phyloP scores from a whole-genome alignment of 1,139 yeast genomes.

The Kluyveromyces sp. region DNA sequence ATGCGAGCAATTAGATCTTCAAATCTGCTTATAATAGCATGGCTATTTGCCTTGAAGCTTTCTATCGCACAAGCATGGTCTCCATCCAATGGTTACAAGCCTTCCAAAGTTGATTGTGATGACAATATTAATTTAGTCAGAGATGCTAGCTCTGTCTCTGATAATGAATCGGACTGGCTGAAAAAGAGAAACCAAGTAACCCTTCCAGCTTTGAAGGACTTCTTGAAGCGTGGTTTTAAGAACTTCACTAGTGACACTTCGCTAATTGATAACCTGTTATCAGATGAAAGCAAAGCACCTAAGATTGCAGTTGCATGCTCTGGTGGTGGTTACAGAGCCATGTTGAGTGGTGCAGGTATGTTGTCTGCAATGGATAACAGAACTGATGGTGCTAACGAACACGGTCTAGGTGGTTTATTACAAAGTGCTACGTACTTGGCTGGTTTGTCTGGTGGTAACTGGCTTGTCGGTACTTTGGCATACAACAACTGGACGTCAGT shows the following conservation, averaged over 20 bases:
- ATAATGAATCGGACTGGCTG: slow-evolving; percentile 31
- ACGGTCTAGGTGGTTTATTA: slow-evolving; percentile 66
- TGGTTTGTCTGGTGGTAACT: slow-evolving; percentile 68
- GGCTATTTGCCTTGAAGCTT: background rate
- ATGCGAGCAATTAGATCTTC: background rate
- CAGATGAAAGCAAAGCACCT: slow-evolving; percentile 12
- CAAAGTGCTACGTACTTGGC: slow-evolving; percentile 49
- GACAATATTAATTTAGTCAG: slow-evolving; percentile 31
- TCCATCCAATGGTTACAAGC: slow-evolving; percentile 60
- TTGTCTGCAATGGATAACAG: slow-evolving; percentile 45
- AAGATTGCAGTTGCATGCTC: slow-evolving; percentile 57
- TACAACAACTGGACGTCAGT: slow-evolving; percentile 42
- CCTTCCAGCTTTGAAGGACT: slow-evolving; percentile 45
- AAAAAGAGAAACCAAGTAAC: slow-evolving; percentile 45
- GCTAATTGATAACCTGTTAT: slow-evolving; percentile 32
- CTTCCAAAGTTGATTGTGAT: slow-evolving; percentile 55
- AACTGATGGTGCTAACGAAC: slow-evolving; percentile 46
- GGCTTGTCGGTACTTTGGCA: slow-evolving; percentile 55
- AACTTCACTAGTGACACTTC: slow-evolving; percentile 35
- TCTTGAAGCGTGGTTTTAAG: slow-evolving; percentile 50
- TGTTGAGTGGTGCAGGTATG: slow-evolving; percentile 60
- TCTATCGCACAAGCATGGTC: slow-evolving; percentile 39
- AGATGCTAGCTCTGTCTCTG: slow-evolving; percentile 30
- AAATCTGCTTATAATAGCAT: background rate
- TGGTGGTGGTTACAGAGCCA: slow-evolving; percentile 70